phyloP scores from a whole-genome alignment of 1,284 basidiomycete genomes.

The Pholiota adiposa region DNA sequence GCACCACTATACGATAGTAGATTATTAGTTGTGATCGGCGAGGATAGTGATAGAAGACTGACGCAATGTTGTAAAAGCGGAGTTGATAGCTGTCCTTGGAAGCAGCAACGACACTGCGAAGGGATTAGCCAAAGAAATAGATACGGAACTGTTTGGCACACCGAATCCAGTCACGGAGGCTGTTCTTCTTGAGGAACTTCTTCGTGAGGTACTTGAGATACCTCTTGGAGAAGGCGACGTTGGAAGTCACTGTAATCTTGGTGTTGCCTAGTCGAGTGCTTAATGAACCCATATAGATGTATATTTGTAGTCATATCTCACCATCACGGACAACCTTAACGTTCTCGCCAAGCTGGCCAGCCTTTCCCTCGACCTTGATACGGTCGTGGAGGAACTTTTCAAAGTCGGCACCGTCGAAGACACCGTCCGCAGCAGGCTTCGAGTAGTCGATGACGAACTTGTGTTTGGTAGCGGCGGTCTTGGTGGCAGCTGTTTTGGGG shows the following conservation, averaged over 20 bases:
- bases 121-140: conserved; percentile 1
- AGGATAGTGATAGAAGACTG: conserved; percentile 37
- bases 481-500: conserved; percentile 72
- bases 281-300: not conserved
- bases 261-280: conserved; percentile 53
- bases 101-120: conserved; percentile 82
- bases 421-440: conserved; percentile 57
- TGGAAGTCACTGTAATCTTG: conserved; percentile 82
- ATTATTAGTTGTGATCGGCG: not conserved
- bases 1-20: conserved; percentile 9
- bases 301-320: conserved; percentile 37
- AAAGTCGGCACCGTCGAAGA: conserved; percentile 33
- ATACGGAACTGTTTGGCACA: conserved; percentile 29
- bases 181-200: conserved; percentile 94
- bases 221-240: conserved; percentile 88
- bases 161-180: conserved; percentile 86
- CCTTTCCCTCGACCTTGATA: conserved; percentile 56
- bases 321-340: conserved; percentile 85
- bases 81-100: conserved; percentile 91
- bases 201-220: conserved; percentile 95
- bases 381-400: conserved; percentile 40
- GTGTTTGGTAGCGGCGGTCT: conserved; percentile 76
- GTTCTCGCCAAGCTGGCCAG: conserved; percentile 86
- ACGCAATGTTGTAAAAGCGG: conserved; percentile 95
- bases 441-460: conserved; percentile 97